A percentile compares a stretch with the other conserved stretches of the same genome.
phyloP scores from a whole-genome alignment of 2,329 filamentous ascomycete species.

The Aureobasidium namibiae region DNA sequence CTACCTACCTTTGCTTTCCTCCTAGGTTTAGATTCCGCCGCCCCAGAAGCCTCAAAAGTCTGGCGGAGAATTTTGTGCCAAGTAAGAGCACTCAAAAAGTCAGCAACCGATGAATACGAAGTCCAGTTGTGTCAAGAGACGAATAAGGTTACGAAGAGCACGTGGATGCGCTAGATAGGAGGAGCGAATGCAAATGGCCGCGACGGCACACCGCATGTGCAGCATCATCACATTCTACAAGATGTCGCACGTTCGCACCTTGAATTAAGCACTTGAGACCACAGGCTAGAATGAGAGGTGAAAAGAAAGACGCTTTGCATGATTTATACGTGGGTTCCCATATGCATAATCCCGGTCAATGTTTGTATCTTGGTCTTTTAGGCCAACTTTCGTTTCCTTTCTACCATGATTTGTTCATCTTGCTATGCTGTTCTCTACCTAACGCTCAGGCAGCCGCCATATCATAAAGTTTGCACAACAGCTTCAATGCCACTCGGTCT shows the following conservation, averaged over 20 bases:
- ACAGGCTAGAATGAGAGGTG: background rate
- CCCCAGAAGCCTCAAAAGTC: background rate
- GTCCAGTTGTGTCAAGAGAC: background rate
- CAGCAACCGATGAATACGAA: background rate
- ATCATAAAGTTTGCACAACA: constrained; percentile 30
- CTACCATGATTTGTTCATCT: background rate
- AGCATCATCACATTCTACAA: background rate
- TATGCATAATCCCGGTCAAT: constrained; percentile 4
- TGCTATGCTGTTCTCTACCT: background rate
- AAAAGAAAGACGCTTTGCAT: background rate
- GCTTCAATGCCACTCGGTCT: constrained; percentile 35
- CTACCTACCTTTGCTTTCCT: background rate
- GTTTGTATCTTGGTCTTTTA: background rate
- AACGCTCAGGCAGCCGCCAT: constrained; percentile 19
- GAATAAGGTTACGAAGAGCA: background rate
- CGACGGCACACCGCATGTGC: background rate
- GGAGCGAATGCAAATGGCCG: background rate
- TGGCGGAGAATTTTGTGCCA: background rate
- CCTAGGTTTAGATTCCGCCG: background rate
- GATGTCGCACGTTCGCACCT: background rate
- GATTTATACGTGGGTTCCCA: background rate
- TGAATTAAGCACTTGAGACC: background rate
- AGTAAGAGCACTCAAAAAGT: background rate
- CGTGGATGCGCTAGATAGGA: background rate
- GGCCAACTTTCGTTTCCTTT: background rate